Conservation (phyloP, 441 rosid genomes). For the Eutrema salsugineum region DNA sequence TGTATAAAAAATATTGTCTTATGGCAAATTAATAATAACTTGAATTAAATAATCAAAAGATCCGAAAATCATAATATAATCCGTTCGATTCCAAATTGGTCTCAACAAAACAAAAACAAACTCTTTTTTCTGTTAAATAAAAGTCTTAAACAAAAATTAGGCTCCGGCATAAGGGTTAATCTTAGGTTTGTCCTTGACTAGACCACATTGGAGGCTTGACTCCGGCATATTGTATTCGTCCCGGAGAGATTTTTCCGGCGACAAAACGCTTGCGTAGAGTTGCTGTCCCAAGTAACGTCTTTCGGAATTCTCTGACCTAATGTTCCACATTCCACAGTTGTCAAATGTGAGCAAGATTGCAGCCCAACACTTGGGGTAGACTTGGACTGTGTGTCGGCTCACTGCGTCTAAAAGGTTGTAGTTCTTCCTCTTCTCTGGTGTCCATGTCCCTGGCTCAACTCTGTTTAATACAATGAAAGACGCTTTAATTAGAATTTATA, state of each 20-base stretch:
- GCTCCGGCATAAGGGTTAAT: constrained; percentile 42
- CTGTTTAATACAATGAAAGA: neutral
- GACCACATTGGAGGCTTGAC: constrained; percentile 46
- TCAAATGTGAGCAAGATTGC: constrained; percentile 62
- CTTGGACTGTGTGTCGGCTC: constrained; percentile 65
- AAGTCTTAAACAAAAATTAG: neutral
- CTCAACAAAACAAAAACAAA: constrained; percentile 13
- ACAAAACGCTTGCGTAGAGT: constrained; percentile 48
- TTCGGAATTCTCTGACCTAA: constrained; percentile 53
- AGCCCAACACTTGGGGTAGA: constrained; percentile 70
- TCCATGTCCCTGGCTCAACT: constrained; percentile 57
- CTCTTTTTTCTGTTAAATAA: neutral
- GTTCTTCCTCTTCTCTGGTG: constrained; percentile 54
- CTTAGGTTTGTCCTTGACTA: constrained; percentile 39
- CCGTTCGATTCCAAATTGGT: constrained; percentile 9
- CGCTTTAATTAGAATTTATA: neutral
- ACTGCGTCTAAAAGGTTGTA: constrained; percentile 66
- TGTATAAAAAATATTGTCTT: neutral
- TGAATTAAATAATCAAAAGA: constrained; percentile 14
- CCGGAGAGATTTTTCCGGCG: constrained; percentile 48
- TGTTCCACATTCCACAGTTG: constrained; percentile 78
- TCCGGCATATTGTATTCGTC: constrained; percentile 68
- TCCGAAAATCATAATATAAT: constrained; percentile 3
- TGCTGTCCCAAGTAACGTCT: constrained; percentile 59
- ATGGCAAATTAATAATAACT: constrained; percentile 20